Base-by-base conservation (phyloP, 192 early-diverging fungal species). In the Backusella mclennaniae region DNA sequence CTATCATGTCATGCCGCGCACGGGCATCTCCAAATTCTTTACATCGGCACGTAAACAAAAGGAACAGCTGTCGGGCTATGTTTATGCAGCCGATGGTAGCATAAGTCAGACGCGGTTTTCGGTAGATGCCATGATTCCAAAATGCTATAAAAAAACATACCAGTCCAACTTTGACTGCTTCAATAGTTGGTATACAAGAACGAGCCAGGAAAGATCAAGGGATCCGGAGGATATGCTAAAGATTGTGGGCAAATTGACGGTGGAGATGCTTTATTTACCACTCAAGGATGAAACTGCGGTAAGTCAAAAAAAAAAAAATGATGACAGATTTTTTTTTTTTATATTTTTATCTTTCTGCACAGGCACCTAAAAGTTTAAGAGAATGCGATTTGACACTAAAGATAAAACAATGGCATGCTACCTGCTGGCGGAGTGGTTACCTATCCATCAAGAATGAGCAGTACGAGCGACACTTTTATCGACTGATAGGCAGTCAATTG, bases 261-360 rank as follows among this genome's bases (percentile, higher is more conserved):
- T 79, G 4, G 67, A 74, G n/a, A 79, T 79, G 77, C 67, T 79
- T 6, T 79, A 79, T 74, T 53, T 79, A 68, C 77, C 77, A 36
- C 44, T 74, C 1, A 52, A 73, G 15, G 41, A 74, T 53, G 67
- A 68, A 29, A 52, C 75, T 12, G 26, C 53, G 75, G 75, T 76
- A 76, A 56, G 52, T 44, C 52, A 44, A 29, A 44, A 21, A 42
- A 5, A 29, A 9, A 1, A 5, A 29, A 9, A 4, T 42, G 33
- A 2, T 33, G 33, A 33, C 15, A 31, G 35, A n/a, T n/a, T 11
- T 36, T 33, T 63, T 59, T 11, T 59, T 63, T 73, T 39, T 36
- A 23, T 46, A 8, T 9, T 26, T 36, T 39, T 29, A 67, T 67
- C 19, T 33, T 12, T 67, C 21, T 36, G 3, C 14, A 29, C 14